phyloP scores from a whole-genome alignment of 352 stramenopile species.

The Phytophthora pisi region DNA sequence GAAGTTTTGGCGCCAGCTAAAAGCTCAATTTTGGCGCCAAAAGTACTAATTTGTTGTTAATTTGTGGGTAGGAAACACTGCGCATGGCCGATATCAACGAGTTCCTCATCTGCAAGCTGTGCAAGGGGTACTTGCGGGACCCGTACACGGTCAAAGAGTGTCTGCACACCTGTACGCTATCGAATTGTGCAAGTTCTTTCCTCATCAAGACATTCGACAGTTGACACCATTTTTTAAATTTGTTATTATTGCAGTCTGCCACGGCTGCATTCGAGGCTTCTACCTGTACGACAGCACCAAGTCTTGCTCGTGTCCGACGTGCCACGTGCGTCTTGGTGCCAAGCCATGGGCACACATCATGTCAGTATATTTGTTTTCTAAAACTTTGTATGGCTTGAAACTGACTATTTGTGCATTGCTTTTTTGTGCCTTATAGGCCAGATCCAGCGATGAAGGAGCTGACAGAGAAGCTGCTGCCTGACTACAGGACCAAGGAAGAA shows the following conservation, averaged over 20 bases:
- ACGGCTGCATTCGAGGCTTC: constrained; percentile 60
- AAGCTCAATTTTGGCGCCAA: constrained; percentile 6
- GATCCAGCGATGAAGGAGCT: constrained; percentile 69
- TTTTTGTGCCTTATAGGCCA: constrained; percentile 33
- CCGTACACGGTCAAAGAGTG: constrained; percentile 82
- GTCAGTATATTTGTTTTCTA: constrained; percentile 27
- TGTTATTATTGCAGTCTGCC: constrained; percentile 47
- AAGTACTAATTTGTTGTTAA: constrained; percentile 15
- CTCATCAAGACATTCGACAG: background rate
- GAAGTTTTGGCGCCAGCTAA: constrained; percentile 4
- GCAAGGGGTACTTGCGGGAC: constrained; percentile 70
- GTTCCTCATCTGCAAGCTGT: constrained; percentile 71
- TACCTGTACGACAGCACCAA: constrained; percentile 40
- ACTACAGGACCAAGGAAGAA: constrained; percentile 47
- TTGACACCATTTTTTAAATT: background rate
- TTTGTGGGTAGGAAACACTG: constrained; percentile 47
- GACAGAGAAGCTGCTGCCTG: constrained; percentile 52
- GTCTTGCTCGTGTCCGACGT: constrained; percentile 52
- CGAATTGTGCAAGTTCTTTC: background rate
- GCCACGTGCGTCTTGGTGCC: constrained; percentile 48
- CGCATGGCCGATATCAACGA: constrained; percentile 53
- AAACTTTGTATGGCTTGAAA: background rate
- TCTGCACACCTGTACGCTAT: constrained; percentile 69
- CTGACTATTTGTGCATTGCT: background rate
- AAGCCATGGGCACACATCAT: constrained; percentile 62